A percentile compares a stretch with the other conserved stretches of the same genome.
Conservation (phyloP, 2,329 filamentous ascomycete species). For the Leptographium radiaticola region DNA sequence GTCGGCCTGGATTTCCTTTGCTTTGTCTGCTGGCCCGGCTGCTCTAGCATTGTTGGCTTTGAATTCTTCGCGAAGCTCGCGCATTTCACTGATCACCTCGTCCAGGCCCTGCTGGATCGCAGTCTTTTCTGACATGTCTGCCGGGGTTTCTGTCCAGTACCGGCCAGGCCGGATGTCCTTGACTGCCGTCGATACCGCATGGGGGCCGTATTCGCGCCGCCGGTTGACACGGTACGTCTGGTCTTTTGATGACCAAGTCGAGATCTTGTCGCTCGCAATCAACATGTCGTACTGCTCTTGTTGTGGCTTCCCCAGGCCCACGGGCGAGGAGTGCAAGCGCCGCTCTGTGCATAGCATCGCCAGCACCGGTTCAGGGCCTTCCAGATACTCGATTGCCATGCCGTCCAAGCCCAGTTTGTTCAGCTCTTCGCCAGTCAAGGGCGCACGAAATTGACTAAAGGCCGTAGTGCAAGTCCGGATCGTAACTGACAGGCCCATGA, state of each 20-base stretch:
- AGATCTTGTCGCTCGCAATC: slow-evolving; percentile 41
- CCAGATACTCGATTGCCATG: slow-evolving; percentile 66
- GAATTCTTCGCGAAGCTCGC: slow-evolving; percentile 20
- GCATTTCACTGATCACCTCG: slow-evolving; percentile 25
- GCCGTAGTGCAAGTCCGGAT: slow-evolving; percentile 50
- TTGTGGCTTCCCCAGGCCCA: slow-evolving; percentile 48
- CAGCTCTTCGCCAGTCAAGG: slow-evolving; percentile 43
- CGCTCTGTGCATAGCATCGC: slow-evolving; percentile 75
- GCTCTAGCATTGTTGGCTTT: slow-evolving; percentile 24
- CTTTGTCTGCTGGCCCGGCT: slow-evolving; percentile 21
- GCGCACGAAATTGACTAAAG: slow-evolving; percentile 40
- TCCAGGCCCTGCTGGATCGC: slow-evolving; percentile 42
- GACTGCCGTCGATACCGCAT: slow-evolving; percentile 57
- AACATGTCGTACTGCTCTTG: slow-evolving; percentile 58
- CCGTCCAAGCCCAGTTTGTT: slow-evolving; percentile 55
- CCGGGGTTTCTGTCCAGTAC: slow-evolving; percentile 66
- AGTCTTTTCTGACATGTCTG: slow-evolving; percentile 53
- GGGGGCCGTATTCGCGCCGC: slow-evolving; percentile 67
- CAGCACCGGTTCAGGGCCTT: slow-evolving; percentile 70
- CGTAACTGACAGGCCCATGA: slow-evolving; percentile 56
- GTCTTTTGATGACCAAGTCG: slow-evolving; percentile 55
- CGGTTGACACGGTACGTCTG: slow-evolving; percentile 52
- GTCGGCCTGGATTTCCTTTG: slow-evolving; percentile 28
- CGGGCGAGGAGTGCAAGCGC: slow-evolving; percentile 53
- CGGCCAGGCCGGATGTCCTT: slow-evolving; percentile 45